Percentiles rank a stretch among this genome's conserved stretches.
These are phyloP conservation scores for Capsicum rhomboideum DNA, from an alignment of 257 asterid species.

Conservation along the genomic window DNA sequence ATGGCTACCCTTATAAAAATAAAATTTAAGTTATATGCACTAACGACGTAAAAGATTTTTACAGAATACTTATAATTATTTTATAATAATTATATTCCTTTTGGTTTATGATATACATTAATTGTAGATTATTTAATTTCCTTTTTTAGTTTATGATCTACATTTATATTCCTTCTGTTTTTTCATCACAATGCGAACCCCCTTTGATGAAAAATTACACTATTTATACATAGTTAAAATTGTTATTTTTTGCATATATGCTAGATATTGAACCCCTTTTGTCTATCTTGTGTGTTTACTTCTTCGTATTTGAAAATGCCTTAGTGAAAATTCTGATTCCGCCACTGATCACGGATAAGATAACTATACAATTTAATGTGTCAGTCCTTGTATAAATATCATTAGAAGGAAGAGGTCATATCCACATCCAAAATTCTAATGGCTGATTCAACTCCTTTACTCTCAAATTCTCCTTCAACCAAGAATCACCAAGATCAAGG, in stretches of 20 bases:
- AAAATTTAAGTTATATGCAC: background rate
- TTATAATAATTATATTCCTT: background rate
- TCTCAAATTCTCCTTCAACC: background rate
- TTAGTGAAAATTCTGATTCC: no score
- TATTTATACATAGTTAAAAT: no score
- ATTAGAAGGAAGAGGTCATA: background rate
- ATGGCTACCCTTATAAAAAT: background rate
- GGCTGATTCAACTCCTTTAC: slow-evolving; percentile 19
- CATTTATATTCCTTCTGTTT: no score
- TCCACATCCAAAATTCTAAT: background rate
- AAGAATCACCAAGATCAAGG: slow-evolving; percentile 2
- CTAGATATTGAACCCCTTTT: no score
- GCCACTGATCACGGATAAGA: no score
- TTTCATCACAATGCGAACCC: no score
- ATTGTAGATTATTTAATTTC: background rate
- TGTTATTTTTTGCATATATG: no score
- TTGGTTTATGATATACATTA: background rate
- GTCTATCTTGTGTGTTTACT: no score
- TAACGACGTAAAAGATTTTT: background rate
- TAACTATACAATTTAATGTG: no score
- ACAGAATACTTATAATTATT: background rate
- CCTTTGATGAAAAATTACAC: no score
- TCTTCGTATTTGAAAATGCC: no score
- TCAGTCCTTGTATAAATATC: background rate
- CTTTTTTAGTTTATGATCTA: no score